Percentiles rank a stretch among this genome's conserved stretches.
Conservation (phyloP, 2,329 filamentous ascomycete species). For the Aureobasidium zeae region DNA sequence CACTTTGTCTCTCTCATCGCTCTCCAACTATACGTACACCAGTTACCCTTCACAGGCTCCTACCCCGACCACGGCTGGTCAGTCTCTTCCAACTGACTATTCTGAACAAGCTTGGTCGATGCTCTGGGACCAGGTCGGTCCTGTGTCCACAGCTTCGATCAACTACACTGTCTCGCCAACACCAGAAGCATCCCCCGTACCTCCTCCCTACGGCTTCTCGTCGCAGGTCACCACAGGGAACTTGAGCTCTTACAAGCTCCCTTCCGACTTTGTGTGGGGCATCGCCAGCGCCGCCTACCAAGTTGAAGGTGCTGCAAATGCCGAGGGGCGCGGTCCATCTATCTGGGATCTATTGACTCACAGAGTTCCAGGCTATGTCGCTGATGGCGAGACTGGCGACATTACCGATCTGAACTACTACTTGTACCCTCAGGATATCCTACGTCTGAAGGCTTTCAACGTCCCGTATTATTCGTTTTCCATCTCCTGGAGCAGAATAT, state of each 20-base stretch:
- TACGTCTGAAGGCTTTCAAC: slow-evolving; percentile 34
- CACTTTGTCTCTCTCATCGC: slow-evolving; percentile 3
- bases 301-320: slow-evolving; percentile 26
- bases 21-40: slow-evolving; percentile 12
- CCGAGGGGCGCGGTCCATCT: slow-evolving; percentile 25
- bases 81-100: slow-evolving; percentile 7
- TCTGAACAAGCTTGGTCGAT: slow-evolving; percentile 12
- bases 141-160: slow-evolving; percentile 21
- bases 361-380: slow-evolving; percentile 23
- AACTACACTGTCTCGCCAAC: slow-evolving; percentile 26
- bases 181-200: slow-evolving; percentile 25
- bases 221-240: slow-evolving; percentile 8
- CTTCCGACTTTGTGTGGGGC: slow-evolving; percentile 33
- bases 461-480: slow-evolving; percentile 34
- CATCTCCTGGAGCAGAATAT: slow-evolving; percentile 41
- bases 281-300: slow-evolving; percentile 29
- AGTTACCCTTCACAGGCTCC: slow-evolving; percentile 6
- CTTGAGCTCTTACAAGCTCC: slow-evolving; percentile 22
- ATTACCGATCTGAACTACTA: slow-evolving; percentile 42
- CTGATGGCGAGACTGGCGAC: slow-evolving; percentile 33
- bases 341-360: slow-evolving; percentile 30
- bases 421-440: slow-evolving; percentile 20
- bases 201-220: slow-evolving; percentile 6
- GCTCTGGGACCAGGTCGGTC: slow-evolving; percentile 26
- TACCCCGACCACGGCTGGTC: neutral